Evolutionary conservation across 495 filamentous ascomycete species (phyloP).

Genomic region (Aspergillus indologenus): DNA sequence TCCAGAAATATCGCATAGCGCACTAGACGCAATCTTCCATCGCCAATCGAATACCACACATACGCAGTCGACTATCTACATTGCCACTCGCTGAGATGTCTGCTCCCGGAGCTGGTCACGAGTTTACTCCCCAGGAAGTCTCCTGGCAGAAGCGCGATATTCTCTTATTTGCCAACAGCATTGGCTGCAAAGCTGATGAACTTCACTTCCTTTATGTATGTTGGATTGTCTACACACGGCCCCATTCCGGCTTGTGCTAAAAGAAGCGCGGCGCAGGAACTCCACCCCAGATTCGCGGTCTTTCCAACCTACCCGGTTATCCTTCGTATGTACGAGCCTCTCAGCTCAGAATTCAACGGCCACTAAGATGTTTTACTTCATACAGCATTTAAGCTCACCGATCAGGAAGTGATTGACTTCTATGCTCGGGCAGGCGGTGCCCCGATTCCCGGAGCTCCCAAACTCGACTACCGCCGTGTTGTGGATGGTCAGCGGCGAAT

Average conservation of each 20-base stretch:
- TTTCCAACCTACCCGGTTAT: slow-evolving; percentile 88
- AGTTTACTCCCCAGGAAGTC: slow-evolving; percentile 69
- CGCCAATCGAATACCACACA: not conserved
- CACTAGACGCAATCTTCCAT: no score
- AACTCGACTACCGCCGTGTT: slow-evolving; percentile 68
- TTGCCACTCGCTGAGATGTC: not conserved
- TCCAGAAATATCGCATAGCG: no score
- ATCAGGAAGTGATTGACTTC: slow-evolving; percentile 81
- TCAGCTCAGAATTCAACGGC: not conserved
- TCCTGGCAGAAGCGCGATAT: slow-evolving; percentile 84
- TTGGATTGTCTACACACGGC: no score
- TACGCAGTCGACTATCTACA: not conserved
- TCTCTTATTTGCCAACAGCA: slow-evolving; percentile 82
- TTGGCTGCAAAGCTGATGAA: slow-evolving; percentile 79
- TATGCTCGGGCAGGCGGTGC: slow-evolving; percentile 59
- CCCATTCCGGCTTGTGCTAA: no score
- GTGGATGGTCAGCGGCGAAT: slow-evolving; percentile 86
- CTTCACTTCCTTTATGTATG: slow-evolving; percentile 84
- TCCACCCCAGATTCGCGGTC: slow-evolving; percentile 75
- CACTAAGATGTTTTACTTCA: slow-evolving; percentile 28
- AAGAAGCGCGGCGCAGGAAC: slow-evolving; percentile 51
- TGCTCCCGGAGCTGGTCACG: slow-evolving; percentile 17
- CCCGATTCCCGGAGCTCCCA: slow-evolving; percentile 72
- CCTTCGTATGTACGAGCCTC: slow-evolving; percentile 56
- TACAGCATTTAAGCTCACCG: slow-evolving; percentile 73